These are phyloP conservation scores for Hypericum perforatum DNA, from an alignment of 345 rosid species.

Conservation along the genomic window DNA sequence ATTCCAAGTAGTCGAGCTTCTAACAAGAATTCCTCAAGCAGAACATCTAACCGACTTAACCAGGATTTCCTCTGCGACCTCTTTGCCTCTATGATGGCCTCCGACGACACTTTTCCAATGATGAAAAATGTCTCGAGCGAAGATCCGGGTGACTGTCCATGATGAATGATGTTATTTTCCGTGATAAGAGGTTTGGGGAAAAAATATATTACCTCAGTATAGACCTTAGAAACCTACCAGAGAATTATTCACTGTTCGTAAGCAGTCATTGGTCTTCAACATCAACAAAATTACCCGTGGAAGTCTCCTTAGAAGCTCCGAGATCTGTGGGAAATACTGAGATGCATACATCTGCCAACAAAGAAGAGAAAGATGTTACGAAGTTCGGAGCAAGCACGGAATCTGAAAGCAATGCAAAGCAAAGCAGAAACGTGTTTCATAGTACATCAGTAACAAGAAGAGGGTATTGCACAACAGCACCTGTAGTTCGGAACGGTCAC, in stretches of 20 bases:
- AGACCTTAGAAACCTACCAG: conserved; percentile 31
- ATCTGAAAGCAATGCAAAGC: background rate
- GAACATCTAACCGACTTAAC: conserved; percentile 30
- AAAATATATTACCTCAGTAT: background rate
- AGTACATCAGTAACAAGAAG: background rate
- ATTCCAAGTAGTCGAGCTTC: conserved; percentile 59
- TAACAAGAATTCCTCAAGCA: conserved; percentile 53
- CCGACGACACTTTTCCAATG: conserved; percentile 69
- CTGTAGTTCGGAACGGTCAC: conserved; percentile 74
- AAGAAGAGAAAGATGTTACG: background rate
- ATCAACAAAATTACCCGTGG: conserved; percentile 83
- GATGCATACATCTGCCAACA: conserved; percentile 78
- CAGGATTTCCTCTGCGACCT: conserved; percentile 47
- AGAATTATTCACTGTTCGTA: conserved; percentile 69
- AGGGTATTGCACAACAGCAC: conserved; percentile 15
- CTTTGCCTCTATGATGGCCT: conserved; percentile 81
- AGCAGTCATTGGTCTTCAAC: conserved; percentile 94
- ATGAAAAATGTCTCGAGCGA: conserved; percentile 66
- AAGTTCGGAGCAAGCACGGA: conserved; percentile 5
- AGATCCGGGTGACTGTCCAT: conserved; percentile 56
- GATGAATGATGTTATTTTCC: background rate
- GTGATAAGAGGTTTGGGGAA: background rate
- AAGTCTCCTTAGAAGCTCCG: conserved; percentile 84
- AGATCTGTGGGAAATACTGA: conserved; percentile 73
- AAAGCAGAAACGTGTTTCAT: background rate